phyloP scores from a whole-genome alignment of 1,139 yeast species.

The Saccharomyces hybrid region DNA sequence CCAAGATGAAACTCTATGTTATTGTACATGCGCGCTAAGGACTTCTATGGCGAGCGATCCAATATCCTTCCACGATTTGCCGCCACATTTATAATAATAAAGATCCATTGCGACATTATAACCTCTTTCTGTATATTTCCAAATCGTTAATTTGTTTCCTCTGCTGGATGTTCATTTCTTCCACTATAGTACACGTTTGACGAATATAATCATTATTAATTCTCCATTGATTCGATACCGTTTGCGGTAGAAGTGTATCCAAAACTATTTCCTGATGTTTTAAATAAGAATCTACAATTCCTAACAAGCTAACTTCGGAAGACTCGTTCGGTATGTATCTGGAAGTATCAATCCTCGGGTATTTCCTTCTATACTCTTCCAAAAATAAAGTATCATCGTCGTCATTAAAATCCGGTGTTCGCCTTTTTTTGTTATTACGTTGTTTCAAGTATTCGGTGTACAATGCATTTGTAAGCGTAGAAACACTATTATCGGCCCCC shows the following conservation, averaged over 20 bases:
- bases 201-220: conserved; percentile 20
- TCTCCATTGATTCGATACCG: conserved; percentile 27
- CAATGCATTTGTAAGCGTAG: background rate
- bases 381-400: conserved; percentile 8
- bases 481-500: background rate
- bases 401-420: background rate
- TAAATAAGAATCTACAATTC: conserved; percentile 19
- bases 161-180: conserved; percentile 10
- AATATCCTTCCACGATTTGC: background rate
- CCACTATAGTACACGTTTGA: conserved; percentile 7
- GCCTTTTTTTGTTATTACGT: background rate
- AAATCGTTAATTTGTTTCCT: conserved; percentile 14
- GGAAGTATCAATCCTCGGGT: conserved; percentile 11
- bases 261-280: conserved; percentile 23
- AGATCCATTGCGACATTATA: background rate
- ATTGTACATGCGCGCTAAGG: background rate
- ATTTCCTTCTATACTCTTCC: conserved; percentile 5
- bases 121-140: conserved; percentile 8
- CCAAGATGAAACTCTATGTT: background rate
- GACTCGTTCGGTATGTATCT: conserved; percentile 7
- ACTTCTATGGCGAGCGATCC: background rate
- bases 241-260: conserved; percentile 15
- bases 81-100: background rate
- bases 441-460: conserved; percentile 3
- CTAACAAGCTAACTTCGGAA: conserved; percentile 3